Evolutionary conservation across 495 filamentous ascomycete genomes (phyloP).

Genomic region (Aspergillus diversus): DNA sequence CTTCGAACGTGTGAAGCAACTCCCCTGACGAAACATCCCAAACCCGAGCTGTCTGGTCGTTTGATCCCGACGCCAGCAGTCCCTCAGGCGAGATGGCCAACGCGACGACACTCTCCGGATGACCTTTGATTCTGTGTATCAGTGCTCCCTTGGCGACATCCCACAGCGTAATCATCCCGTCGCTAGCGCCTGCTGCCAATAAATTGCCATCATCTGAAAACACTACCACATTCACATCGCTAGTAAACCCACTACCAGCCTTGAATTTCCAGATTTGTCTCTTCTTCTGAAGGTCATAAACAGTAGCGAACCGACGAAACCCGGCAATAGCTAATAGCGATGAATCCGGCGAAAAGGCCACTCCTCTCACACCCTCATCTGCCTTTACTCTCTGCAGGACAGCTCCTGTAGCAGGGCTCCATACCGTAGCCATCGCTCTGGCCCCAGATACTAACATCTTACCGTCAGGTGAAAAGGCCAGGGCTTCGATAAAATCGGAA

Average conservation of each 20-base stretch:
- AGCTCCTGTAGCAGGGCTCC: neutral
- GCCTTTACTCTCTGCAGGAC: neutral
- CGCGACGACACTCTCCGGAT: neutral
- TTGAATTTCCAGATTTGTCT: neutral
- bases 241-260: neutral
- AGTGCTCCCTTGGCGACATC: neutral
- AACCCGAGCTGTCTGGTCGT: neutral
- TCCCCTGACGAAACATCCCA: neutral
- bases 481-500: neutral
- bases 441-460: neutral
- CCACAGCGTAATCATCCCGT: neutral
- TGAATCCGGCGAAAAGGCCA: neutral
- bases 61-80: neutral
- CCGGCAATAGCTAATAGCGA: neutral
- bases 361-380: neutral
- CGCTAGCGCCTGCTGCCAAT: neutral
- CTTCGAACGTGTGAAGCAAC: too few relatives aligned
- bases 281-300: neutral
- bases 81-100: neutral
- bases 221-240: neutral
- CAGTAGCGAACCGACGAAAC: neutral
- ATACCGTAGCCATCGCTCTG: neutral
- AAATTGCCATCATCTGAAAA: neutral
- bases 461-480: slow-evolving; percentile 14
- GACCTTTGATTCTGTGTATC: neutral